These are phyloP conservation scores for Quercus parvula DNA, from an alignment of 306 rosid genomes.

Conservation along the genomic window DNA sequence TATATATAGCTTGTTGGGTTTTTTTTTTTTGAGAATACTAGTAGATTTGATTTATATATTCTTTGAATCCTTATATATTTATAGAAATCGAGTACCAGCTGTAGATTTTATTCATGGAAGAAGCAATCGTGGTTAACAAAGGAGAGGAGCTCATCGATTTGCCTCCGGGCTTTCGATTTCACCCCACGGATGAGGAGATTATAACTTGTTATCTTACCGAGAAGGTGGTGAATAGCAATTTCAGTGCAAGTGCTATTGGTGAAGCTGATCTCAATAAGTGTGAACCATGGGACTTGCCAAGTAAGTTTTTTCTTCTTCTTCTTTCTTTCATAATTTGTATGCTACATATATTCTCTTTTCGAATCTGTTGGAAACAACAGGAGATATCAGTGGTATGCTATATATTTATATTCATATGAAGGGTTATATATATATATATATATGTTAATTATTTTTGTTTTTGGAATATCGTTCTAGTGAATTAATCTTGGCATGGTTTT, in stretches of 20 bases:
- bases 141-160: conserved; percentile 50
- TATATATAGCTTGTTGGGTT: not conserved
- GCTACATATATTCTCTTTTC: too few species aligned
- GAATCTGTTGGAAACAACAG: too few species aligned
- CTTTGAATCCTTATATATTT: not conserved
- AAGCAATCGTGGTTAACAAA: conserved; percentile 47
- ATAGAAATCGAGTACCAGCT: not conserved
- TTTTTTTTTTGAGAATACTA: not conserved
- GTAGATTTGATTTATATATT: conserved; percentile 17
- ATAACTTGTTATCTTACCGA: conserved; percentile 55
- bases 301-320: conserved; percentile 29
- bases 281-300: conserved; percentile 95
- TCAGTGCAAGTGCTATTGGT: conserved; percentile 75
- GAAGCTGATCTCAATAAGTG: conserved; percentile 91
- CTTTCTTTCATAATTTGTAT: not conserved
- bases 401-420: not conserved
- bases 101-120: conserved; percentile 37
- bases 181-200: conserved; percentile 89
- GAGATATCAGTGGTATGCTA: too few species aligned
- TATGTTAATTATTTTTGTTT: not conserved
- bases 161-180: conserved; percentile 96
- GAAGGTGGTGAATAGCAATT: conserved; percentile 55
- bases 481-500: not conserved
- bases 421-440: not conserved
- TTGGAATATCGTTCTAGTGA: not conserved